A percentile compares a stretch with the other conserved stretches of the same genome.
phyloP scores from a whole-genome alignment of 176 grass and related monocot genomes.

The Neostapfia colusana region DNA sequence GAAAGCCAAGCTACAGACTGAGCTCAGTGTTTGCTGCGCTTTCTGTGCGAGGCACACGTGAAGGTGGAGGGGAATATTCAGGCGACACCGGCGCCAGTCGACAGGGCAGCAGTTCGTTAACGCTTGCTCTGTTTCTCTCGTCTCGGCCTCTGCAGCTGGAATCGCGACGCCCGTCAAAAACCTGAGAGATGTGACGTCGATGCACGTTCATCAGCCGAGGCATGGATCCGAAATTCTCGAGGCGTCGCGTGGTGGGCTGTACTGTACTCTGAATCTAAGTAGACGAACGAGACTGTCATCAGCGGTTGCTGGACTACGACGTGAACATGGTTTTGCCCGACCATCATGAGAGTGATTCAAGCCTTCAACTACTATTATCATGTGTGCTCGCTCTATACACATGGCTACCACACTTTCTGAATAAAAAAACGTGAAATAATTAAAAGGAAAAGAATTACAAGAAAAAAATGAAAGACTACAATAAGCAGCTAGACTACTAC shows the following conservation, averaged over 20 bases:
- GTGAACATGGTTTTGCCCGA: neutral
- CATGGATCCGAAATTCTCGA: slow-evolving; percentile 37
- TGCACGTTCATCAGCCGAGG: neutral
- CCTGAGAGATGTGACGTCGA: neutral
- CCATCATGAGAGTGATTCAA: neutral
- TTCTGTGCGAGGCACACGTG: neutral
- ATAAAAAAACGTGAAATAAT: neutral
- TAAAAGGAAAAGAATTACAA: neutral
- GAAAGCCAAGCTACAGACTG: too few species aligned
- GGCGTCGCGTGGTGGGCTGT: neutral
- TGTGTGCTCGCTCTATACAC: neutral
- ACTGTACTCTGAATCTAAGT: neutral
- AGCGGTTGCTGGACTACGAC: neutral
- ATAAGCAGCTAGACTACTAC: slow-evolving; percentile 12
- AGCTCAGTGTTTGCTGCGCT: neutral
- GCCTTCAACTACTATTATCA: neutral
- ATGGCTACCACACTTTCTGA: slow-evolving; percentile 8
- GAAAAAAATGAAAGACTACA: neutral
- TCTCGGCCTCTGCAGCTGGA: neutral
- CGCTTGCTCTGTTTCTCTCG: neutral
- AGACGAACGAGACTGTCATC: neutral
- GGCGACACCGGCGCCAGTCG: neutral
- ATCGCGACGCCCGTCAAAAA: neutral
- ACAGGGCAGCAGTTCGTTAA: slow-evolving; percentile 15
- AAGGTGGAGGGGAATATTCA: slow-evolving; percentile 6